Percentiles rank a stretch among this genome's conserved stretches.
These are phyloP conservation scores for Plenodomus tracheiphilus DNA, from an alignment of 2,329 filamentous ascomycete genomes.

Conservation along the genomic window DNA sequence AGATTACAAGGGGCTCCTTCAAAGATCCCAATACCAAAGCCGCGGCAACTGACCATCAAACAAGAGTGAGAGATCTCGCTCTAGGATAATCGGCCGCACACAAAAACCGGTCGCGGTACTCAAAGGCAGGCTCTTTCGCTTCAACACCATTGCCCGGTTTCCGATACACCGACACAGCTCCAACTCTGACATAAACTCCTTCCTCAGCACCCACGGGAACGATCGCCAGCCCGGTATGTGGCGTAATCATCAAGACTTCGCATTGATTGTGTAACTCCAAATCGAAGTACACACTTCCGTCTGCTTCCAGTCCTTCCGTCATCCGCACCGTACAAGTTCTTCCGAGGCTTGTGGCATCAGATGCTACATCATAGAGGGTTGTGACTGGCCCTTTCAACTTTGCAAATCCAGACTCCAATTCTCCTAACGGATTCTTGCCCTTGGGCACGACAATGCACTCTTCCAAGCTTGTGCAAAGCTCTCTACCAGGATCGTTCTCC, in stretches of 20 bases:
- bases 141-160: background rate
- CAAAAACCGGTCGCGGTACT: background rate
- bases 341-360: background rate
- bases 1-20: no score
- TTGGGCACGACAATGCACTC: conserved; percentile 4
- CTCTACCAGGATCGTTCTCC: background rate
- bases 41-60: background rate
- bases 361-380: background rate
- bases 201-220: background rate
- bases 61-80: background rate
- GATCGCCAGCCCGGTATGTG: conserved; percentile 4
- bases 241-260: conserved; percentile 8
- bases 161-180: conserved; percentile 7
- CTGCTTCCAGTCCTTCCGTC: background rate
- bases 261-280: background rate
- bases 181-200: conserved; percentile 13
- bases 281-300: conserved; percentile 7
- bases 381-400: conserved; percentile 3
- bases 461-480: conserved; percentile 2
- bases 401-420: conserved; percentile 8
- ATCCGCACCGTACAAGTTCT: conserved; percentile 1
- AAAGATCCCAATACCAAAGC: no score
- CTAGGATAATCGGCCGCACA: background rate
- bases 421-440: conserved; percentile 10
- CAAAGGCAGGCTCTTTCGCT: background rate